Conservation (phyloP, 2,329 filamentous ascomycete genomes). For the Scolecobasidium constrictum region DNA sequence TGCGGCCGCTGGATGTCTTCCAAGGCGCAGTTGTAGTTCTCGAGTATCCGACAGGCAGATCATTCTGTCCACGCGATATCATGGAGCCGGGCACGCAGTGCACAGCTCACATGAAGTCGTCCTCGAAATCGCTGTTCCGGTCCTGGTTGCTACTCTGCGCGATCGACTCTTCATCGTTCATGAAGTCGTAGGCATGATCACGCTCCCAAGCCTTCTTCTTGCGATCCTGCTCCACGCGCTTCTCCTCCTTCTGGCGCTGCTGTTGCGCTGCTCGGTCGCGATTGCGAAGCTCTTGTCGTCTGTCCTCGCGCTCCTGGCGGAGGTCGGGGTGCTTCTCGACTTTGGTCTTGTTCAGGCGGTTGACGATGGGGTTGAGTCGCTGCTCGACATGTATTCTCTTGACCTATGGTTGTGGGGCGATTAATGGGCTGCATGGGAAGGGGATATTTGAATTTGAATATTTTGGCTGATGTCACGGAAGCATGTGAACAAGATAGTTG, state of each 20-base stretch:
- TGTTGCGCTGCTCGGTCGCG: conserved; percentile 54
- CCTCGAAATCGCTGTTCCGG: conserved; percentile 63
- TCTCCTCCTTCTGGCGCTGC: conserved; percentile 68
- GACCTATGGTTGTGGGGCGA: conserved; percentile 49
- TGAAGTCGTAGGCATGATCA: conserved; percentile 93
- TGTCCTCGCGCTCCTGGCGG: conserved; percentile 68
- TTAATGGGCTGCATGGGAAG: background rate
- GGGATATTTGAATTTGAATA: no score
- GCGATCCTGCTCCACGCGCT: conserved; percentile 61
- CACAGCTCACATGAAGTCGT: conserved; percentile 85
- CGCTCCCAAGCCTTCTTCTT: conserved; percentile 89
- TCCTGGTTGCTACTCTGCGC: conserved; percentile 75
- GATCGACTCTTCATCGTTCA: conserved; percentile 77
- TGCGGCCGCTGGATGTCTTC: no score
- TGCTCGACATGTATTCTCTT: conserved; percentile 69
- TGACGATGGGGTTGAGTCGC: conserved; percentile 84
- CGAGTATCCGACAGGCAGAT: no score
- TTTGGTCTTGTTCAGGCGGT: conserved; percentile 95
- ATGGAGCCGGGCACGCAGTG: no score
- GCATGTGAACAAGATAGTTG: no score
- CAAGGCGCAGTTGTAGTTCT: no score
- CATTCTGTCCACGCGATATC: no score
- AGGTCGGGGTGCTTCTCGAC: conserved; percentile 82
- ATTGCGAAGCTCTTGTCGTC: conserved; percentile 58
- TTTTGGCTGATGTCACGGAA: no score